These are phyloP conservation scores for Scenedesmus sp. DNA, from an alignment of 163 green algal genomes.

Conservation along the genomic window DNA sequence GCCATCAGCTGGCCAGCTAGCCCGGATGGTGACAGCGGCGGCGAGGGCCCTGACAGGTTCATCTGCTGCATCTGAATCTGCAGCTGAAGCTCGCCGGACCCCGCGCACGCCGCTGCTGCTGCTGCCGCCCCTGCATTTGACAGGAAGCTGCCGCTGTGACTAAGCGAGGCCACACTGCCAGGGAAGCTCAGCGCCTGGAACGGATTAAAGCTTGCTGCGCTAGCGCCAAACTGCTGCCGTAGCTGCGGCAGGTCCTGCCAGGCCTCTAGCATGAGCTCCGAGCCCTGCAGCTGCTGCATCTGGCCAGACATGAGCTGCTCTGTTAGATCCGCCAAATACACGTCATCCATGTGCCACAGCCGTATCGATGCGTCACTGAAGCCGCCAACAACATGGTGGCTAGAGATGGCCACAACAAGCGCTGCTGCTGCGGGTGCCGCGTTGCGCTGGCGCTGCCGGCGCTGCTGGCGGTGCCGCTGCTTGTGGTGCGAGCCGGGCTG, in stretches of 20 bases:
- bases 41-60: background rate
- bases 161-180: background rate
- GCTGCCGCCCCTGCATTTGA: background rate
- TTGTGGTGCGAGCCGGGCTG: background rate
- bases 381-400: slow-evolving; percentile 14
- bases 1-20: slow-evolving; percentile 20
- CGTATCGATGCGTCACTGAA: slow-evolving; percentile 39
- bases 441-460: background rate
- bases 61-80: background rate
- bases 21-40: slow-evolving; percentile 5
- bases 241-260: slow-evolving; percentile 29
- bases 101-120: background rate
- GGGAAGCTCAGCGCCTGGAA: slow-evolving; percentile 10
- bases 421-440: slow-evolving; percentile 30
- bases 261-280: background rate
- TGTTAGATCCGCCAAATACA: slow-evolving; percentile 51
- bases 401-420: slow-evolving; percentile 32
- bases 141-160: background rate
- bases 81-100: background rate
- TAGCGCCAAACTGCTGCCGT: background rate
- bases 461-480: slow-evolving; percentile 26
- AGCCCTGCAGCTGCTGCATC: slow-evolving; percentile 14
- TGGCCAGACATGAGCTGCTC: slow-evolving; percentile 49
- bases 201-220: background rate
- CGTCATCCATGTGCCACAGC: slow-evolving; percentile 54